Evolutionary conservation across 352 stramenopile genomes (phyloP), one percentile per base, ranked within the genome.

Genomic region (Blastocystis sp.): DNA sequence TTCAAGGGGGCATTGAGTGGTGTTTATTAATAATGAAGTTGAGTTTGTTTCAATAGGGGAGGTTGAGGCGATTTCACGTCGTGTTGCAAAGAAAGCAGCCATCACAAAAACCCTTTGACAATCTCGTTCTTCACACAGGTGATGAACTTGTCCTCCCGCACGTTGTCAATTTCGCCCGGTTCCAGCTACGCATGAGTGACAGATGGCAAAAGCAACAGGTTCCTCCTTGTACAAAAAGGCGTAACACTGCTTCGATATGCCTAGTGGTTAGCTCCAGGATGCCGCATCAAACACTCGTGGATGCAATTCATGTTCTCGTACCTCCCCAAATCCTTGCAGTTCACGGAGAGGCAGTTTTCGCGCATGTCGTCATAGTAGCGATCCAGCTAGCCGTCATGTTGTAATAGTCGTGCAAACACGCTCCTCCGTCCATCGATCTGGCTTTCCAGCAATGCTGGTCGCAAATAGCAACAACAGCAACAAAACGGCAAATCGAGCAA

Each of bases 301-400:
- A 81, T 66, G 28, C 71, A 81, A 66, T 81, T 81, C 71, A 81
- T 63, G 24, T 60, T 81, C 48, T 81, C 71, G 43, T 81, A 81
- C 17, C 71, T 45, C 21, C 45, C 66, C 24, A 63, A 64, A 10
- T 81, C 71, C 52, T 81, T 81, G 48, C 71, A 81, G 7, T 21
- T 34, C 17, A 21, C 3, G 4, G 11, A 19, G 7, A 38, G 14
- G 3, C 71, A 81, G 21, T 45, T 48, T 45, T 81, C 71, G 43
- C 43, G 66, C 24, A 81, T 34, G 28, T 64, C 7, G 24, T 81
- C 40, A 60, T 81, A 81, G 28, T 81, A 65, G 11, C 66, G 4
- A 11, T 57, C 43, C 28, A 81, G 24, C 71, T 81, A 81, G 11
- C 10, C 42, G 1, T n/a, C 40, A 64, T 63, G 38, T 60, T 21